Percentiles rank a stretch among this genome's conserved stretches.
Evolutionary conservation across 1,284 basidiomycete genomes (phyloP).

Genomic region (Trichosporon inkin): DNA sequence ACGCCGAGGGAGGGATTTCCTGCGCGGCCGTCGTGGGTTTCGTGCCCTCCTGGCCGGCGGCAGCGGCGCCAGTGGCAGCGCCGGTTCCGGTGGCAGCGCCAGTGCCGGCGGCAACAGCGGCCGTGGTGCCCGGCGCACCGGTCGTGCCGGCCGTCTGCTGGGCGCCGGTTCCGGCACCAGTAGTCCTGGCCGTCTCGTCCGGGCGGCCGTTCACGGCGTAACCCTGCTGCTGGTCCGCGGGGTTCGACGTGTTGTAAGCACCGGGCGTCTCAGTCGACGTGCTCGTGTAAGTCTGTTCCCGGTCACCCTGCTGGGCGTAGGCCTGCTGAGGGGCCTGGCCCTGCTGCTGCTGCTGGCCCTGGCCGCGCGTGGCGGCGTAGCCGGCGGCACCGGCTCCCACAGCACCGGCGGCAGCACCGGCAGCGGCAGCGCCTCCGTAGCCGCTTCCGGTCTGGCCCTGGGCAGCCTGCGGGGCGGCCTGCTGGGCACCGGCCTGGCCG

Average conservation of each 20-base stretch:
- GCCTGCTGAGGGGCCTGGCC: background rate
- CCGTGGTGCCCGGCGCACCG: background rate
- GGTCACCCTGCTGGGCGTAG: background rate
- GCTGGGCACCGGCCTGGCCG: background rate
- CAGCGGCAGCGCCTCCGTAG: background rate
- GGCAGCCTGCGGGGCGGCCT: background rate
- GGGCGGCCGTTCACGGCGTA: background rate
- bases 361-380: background rate
- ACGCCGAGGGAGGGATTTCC: background rate
- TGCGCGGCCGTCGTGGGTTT: slow-evolving; percentile 2
- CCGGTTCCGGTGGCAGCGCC: slow-evolving; percentile 5
- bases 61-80: slow-evolving; percentile 15
- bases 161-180: background rate
- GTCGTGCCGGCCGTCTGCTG: background rate
- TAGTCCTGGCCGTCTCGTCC: background rate
- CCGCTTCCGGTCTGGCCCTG: background rate
- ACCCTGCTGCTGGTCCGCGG: background rate
- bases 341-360: background rate
- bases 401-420: slow-evolving; percentile 2
- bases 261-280: background rate
- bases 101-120: slow-evolving; percentile 4
- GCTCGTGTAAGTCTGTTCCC: slow-evolving; percentile 3
- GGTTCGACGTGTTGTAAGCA: background rate
- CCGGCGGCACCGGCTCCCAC: slow-evolving; percentile 2
- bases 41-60: slow-evolving; percentile 7